Base-by-base conservation (phyloP, 768 basidiomycete species). In the Tephrocybe sp. region DNA sequence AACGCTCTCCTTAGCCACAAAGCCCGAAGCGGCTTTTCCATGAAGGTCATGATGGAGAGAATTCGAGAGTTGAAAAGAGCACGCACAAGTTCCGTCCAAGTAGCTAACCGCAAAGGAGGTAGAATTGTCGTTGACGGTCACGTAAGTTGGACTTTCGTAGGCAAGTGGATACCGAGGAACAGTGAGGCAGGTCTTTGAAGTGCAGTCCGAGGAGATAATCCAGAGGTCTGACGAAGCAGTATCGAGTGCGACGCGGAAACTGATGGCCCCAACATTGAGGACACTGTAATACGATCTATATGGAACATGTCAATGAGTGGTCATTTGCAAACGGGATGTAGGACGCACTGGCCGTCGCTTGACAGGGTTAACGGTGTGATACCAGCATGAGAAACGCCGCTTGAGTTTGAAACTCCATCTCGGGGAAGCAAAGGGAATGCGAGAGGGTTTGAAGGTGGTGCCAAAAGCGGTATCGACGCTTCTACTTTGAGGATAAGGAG, bases 181-280 rank as follows among this genome's bases (percentile, higher is more conserved):
- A 3, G 62, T 56, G 38, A 70, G 69, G 65, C 89, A 91, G 0
- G 74, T 59, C n/a, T 61, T 57, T 11, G 82, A 75, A 24, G 64
- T 65, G 65, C 89, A 92, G 4, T 59, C 72, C 7, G 87, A 83
- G 13, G 87, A 85, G 36, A 80, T 60, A 16, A 91, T 54, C 88
- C 88, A 92, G 11, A 87, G 66, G 68, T 85, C 84, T 13, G 85
- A 71, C 7, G 88, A 90, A 15, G 75, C 89, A 1, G 89, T 91
- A 62, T 92, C 89, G 36, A 91, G 68, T 0, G 80, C 81, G 16
- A 83, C 80, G 13, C 87, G 83, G 57, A 89, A 85, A 58, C 68
- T 79, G 48, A 88, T 78, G 47, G 71, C 69, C 26, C 88, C 89
- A 22, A 76, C 69, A 54, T 77, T 65, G 49, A 90, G 74, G 32